Base-by-base conservation (phyloP, 139 green algal genomes). In the Monoraphidium neglectum region DNA sequence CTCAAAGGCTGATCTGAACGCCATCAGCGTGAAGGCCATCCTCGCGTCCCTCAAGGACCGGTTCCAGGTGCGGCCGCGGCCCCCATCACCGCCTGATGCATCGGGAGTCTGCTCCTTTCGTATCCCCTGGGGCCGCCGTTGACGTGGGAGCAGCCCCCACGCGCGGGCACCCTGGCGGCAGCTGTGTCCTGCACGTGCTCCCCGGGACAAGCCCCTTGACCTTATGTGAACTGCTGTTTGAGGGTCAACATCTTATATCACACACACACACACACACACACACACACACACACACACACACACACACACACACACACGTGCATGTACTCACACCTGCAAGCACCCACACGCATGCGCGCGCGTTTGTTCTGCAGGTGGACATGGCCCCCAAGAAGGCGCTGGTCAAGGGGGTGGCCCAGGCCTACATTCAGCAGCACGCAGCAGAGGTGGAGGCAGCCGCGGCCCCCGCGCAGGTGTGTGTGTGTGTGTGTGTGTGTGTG, bases 321-420 rank as follows among this genome's bases (percentile, higher is more conserved):
- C 60, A 6, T 37, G 2, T 35, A 37, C 21, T 4, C 40, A 38
- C 33, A 57, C 21, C 38, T n/a, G 24, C 51, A 10, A 37, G 15
- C 6, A 24, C 4, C 28, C 51, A 26, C 24, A 40, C n/a, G n/a
- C n/a, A n/a, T n/a, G n/a, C n/a, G n/a, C n/a, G n/a, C n/a, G n/a
- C n/a, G n/a, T n/a, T n/a, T n/a, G n/a, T n/a, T 21, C 54, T 68
- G 23, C 72, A 77, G 72, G 60, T 62, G 1, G 53, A 70, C 37
- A 40, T 77, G 21, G 56, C 67, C 57, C 37, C 40, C n/a, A 70
- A 70, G 40, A 77, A 70, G 72, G 28, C 68, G 59, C 68, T 61
- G 2, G 21, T 77, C 8, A 77, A 77, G 72, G 21, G 1, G 10
- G 59, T 77, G 15, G 26, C 68, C 5, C 13, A 62, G 60, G 72